Evolutionary conservation across 345 rosid species (phyloP).

Genomic region (Melaleuca quinquenervia): DNA sequence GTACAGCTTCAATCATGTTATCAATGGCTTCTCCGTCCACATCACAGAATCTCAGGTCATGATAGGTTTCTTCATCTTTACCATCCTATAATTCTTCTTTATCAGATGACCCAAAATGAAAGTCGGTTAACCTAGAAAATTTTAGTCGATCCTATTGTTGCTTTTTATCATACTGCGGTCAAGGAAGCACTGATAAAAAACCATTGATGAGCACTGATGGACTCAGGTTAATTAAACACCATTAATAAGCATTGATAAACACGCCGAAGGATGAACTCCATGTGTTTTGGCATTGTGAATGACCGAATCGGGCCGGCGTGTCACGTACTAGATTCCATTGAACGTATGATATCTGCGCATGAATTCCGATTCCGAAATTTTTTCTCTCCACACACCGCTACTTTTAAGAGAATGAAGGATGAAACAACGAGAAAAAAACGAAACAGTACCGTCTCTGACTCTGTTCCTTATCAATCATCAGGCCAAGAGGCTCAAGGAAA

Average conservation of each 20-base stretch:
- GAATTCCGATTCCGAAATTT: background rate
- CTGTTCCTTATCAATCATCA: conserved; percentile 4
- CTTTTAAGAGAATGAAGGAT: background rate
- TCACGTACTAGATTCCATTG: background rate
- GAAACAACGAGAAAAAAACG: background rate
- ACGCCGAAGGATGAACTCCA: background rate
- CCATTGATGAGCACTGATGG: background rate
- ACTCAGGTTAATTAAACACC: background rate
- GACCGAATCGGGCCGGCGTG: background rate
- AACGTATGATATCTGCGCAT: background rate
- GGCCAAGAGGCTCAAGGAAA: conserved; percentile 48
- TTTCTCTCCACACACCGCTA: background rate
- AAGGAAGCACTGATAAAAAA: background rate
- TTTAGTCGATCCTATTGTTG: background rate
- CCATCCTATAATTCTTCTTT: background rate
- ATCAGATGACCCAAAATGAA: background rate
- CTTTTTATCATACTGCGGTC: background rate
- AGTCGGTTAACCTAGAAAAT: background rate
- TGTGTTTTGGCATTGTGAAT: background rate
- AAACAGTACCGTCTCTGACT: background rate
- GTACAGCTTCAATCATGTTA: conserved; percentile 69
- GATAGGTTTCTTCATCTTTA: background rate
- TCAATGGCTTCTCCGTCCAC: conserved; percentile 74
- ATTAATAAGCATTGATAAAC: background rate
- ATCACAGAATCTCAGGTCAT: conserved; percentile 60